A percentile compares a stretch with the other conserved stretches of the same genome.
phyloP scores from a whole-genome alignment of 352 stramenopile species.

The Globisporangium canariense region DNA sequence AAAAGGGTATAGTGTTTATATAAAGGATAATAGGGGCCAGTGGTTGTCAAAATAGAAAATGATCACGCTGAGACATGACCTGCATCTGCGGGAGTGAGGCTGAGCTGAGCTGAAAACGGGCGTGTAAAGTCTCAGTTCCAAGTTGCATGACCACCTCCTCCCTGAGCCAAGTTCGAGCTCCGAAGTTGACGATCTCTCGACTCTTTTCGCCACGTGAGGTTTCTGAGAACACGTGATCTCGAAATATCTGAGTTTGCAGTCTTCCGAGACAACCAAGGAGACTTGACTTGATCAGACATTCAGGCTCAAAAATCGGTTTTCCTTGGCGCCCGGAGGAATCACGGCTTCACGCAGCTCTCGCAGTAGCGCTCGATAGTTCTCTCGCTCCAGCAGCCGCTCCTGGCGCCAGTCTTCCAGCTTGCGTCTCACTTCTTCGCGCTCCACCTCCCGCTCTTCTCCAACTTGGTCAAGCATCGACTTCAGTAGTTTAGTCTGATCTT shows the following conservation, averaged over 20 bases:
- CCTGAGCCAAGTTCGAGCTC: not conserved
- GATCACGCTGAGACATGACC: not conserved
- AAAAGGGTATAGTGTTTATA: not conserved
- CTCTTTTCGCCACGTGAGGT: not conserved
- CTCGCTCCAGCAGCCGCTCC: not conserved
- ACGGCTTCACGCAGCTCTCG: not conserved
- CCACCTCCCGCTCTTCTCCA: conserved; percentile 1
- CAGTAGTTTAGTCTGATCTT: not conserved
- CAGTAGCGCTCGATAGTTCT: not conserved
- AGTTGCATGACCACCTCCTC: not conserved
- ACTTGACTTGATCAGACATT: not conserved
- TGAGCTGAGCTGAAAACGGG: not conserved
- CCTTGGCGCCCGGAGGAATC: not conserved
- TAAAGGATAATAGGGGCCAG: not conserved
- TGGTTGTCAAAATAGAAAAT: too few species aligned
- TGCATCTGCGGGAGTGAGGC: too few species aligned
- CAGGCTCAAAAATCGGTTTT: not conserved
- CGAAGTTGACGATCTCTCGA: not conserved
- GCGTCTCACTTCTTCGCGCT: not conserved
- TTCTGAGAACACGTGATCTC: not conserved
- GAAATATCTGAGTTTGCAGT: not conserved
- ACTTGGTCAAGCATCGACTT: conserved; percentile 3
- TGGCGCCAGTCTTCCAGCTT: not conserved
- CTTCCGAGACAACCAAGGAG: not conserved
- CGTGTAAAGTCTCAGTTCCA: not conserved